These are phyloP conservation scores for Carex parvula DNA, from an alignment of 176 grass and related monocot species.

Conservation along the genomic window DNA sequence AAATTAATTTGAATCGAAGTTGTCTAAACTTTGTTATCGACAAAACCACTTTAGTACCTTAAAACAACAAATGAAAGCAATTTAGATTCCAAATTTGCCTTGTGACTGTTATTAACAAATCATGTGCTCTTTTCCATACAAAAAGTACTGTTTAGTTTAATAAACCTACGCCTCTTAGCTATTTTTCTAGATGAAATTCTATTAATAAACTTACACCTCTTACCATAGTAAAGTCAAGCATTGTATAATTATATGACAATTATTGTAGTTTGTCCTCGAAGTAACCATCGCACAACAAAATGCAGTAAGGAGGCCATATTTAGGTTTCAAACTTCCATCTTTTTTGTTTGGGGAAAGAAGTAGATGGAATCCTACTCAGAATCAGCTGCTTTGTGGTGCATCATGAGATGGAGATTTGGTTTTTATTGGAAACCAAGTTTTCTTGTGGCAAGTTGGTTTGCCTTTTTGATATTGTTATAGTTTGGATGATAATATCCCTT, in stretches of 20 bases:
- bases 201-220: neutral
- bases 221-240: neutral
- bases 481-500: neutral
- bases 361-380: slow-evolving; percentile 22
- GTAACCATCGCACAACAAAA: neutral
- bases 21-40: neutral
- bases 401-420: neutral
- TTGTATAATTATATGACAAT: neutral
- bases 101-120: neutral
- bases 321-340: slow-evolving; percentile 17
- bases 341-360: slow-evolving; percentile 13
- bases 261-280: neutral
- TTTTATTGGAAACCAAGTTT: neutral
- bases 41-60: neutral
- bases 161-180: neutral
- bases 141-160: too few species aligned
- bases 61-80: neutral
- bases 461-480: neutral
- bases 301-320: neutral
- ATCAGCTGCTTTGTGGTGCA: slow-evolving; percentile 4
- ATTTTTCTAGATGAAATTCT: neutral
- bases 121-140: too few species aligned
- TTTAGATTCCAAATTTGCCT: neutral
- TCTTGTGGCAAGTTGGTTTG: slow-evolving; percentile 15
- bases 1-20: neutral